Evolutionary conservation across 495 filamentous ascomycete species (phyloP), one percentile per base, ranked within the genome.

Genomic region (Xylaria palmicola): DNA sequence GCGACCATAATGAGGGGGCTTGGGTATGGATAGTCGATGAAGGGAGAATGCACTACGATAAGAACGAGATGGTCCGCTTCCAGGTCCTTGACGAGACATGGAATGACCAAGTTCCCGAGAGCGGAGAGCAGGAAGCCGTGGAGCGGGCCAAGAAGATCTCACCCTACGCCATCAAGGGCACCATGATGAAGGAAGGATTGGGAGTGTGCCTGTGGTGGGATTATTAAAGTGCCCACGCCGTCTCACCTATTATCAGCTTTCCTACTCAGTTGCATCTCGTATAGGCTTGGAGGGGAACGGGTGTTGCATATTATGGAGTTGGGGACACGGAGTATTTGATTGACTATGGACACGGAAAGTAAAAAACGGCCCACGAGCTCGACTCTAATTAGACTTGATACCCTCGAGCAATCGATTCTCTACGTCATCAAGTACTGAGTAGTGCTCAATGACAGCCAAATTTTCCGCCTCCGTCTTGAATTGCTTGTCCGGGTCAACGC

Each of bases 401-500:
- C 70, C 77, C 65, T 74, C 75, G 69, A 98, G 75, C 57, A 98
- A 75, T 68, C 94, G 83, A 65, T 92, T 83, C 76, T 97, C 92
- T 59, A 98, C 86, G 12, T 87, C 90, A 62, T 94, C 86, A 53
- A 98, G 75, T 41, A 97, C 90, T 66, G 89, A 96, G 66, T 91
- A 88, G 71, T 97, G 93, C 72, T 96, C 92, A 66, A 93, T 81
- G 15, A 98, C 94, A 56, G 96, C 94, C 49, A 98, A 72, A 70
- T 98, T 98, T 81, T 98, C 95, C 0, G 88, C 92, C 76, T 98
- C 94, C 56, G 76, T 90, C 70, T 85, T 77, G 72, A 96, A 98
- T 71, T 96, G 79, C 79, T 98, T 98, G 69, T 97, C 87, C 9
- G 93, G 92, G 67, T 98, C 95, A 56, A 93, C 88, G n/a, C 93